Percentiles rank a stretch among this genome's conserved stretches.
Conservation (phyloP, 345 rosid genomes). For the Hibiscus trionum region DNA sequence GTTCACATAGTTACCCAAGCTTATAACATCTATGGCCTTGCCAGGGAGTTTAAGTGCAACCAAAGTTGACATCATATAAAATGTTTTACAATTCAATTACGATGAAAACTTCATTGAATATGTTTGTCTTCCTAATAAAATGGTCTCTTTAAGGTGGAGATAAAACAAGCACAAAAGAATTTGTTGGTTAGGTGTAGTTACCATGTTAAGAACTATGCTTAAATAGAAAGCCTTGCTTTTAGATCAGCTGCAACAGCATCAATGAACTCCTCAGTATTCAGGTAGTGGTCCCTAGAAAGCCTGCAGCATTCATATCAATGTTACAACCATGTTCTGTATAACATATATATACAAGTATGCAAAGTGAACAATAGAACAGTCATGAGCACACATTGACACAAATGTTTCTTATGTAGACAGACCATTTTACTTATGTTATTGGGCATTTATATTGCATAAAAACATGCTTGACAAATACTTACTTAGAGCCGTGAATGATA, state of each 20-base stretch:
- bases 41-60: neutral
- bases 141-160: neutral
- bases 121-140: neutral
- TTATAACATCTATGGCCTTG: neutral
- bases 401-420: neutral
- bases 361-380: neutral
- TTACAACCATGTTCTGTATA: neutral
- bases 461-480: neutral
- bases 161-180: neutral
- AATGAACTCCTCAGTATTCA: slow-evolving; percentile 92
- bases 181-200: neutral
- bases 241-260: slow-evolving; percentile 88
- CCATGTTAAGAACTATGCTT: slow-evolving; percentile 27
- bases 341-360: neutral
- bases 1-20: neutral
- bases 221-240: slow-evolving; percentile 40
- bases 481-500: slow-evolving; percentile 64
- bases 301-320: slow-evolving; percentile 27
- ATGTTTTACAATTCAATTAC: neutral
- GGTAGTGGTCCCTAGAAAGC: slow-evolving; percentile 62
- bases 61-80: neutral
- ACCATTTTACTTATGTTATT: neutral
- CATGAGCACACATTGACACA: neutral
- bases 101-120: neutral
- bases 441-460: neutral